Evolutionary conservation across 371 early-diverging fungal species (phyloP).

Genomic region (Mortierella sp.): DNA sequence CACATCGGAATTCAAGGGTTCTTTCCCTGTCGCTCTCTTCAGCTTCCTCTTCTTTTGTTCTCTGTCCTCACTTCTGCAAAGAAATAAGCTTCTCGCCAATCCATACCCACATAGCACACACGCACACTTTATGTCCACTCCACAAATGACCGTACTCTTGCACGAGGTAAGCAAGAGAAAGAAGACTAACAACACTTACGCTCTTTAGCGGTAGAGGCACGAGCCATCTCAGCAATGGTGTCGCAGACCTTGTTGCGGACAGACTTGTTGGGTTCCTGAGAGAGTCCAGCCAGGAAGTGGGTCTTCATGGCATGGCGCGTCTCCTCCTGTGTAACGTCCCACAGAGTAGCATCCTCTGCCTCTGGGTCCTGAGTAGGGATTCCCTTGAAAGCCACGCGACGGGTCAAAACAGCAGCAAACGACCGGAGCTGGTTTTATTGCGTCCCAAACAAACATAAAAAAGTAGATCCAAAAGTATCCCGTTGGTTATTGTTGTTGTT

Average conservation of each 20-base stretch:
- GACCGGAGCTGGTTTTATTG: constrained; percentile 80
- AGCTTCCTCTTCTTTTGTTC: too few species aligned
- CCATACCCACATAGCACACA: neutral
- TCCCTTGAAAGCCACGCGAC: constrained; percentile 86
- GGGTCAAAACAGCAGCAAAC: constrained; percentile 89
- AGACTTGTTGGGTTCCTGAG: constrained; percentile 77
- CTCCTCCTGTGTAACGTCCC: constrained; percentile 77
- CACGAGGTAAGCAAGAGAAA: neutral
- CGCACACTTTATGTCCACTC: neutral
- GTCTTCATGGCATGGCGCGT: constrained; percentile 78
- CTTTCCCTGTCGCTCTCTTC: neutral
- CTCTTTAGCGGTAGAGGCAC: constrained; percentile 74
- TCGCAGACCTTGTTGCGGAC: constrained; percentile 94
- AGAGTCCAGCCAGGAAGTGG: constrained; percentile 83
- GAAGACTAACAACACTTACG: constrained; percentile 62
- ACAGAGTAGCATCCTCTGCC: constrained; percentile 71
- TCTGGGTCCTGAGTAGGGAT: constrained; percentile 64
- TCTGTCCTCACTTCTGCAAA: too few species aligned
- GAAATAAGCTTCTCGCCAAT: too few species aligned
- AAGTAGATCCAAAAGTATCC: constrained; percentile 3
- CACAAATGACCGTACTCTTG: neutral
- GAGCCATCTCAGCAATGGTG: constrained; percentile 90
- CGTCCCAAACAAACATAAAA: neutral
- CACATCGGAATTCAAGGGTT: neutral
- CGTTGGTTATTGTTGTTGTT: neutral